Percentiles rank a stretch among this genome's conserved stretches.
phyloP scores from a whole-genome alignment of 2,329 filamentous ascomycete species.

The Neurospora sp. region DNA sequence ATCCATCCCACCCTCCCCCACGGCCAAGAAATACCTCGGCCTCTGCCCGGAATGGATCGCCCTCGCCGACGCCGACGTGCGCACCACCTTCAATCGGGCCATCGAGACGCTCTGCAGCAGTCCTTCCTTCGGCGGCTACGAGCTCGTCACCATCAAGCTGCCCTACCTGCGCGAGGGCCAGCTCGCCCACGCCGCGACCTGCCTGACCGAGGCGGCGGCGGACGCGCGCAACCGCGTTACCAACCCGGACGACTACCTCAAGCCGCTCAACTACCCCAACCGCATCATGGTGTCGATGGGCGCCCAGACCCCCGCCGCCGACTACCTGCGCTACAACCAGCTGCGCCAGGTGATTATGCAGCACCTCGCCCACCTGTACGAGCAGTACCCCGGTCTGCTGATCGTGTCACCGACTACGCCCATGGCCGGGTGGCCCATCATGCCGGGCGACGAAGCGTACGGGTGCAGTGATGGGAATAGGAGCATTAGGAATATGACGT shows the following conservation, averaged over 20 bases:
- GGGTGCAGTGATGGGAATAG: conserved; percentile 66
- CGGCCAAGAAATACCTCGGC: conserved; percentile 54
- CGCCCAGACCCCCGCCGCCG: conserved; percentile 52
- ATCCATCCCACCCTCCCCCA: conserved; percentile 33
- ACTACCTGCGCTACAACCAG: conserved; percentile 64
- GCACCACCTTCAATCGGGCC: conserved; percentile 48
- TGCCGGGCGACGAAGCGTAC: conserved; percentile 49
- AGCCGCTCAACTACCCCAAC: conserved; percentile 54
- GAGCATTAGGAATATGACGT: conserved; percentile 72
- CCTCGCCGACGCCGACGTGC: conserved; percentile 54
- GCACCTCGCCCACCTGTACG: conserved; percentile 63
- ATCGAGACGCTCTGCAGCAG: conserved; percentile 42
- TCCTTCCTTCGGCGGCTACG: conserved; percentile 34
- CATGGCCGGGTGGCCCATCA: conserved; percentile 61
- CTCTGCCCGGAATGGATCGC: conserved; percentile 61
- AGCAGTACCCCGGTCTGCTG: conserved; percentile 61
- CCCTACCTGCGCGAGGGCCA: conserved; percentile 62
- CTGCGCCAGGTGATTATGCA: conserved; percentile 69
- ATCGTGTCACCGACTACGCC: conserved; percentile 73
- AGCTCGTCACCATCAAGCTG: conserved; percentile 49
- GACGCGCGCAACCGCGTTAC: conserved; percentile 31
- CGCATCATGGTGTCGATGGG: conserved; percentile 58
- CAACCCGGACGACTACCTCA: conserved; percentile 39
- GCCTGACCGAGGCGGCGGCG: conserved; percentile 59
- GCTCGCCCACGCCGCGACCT: conserved; percentile 66